These are phyloP conservation scores for Chalciporus piperatus DNA, from an alignment of 768 basidiomycete species.

Conservation along the genomic window DNA sequence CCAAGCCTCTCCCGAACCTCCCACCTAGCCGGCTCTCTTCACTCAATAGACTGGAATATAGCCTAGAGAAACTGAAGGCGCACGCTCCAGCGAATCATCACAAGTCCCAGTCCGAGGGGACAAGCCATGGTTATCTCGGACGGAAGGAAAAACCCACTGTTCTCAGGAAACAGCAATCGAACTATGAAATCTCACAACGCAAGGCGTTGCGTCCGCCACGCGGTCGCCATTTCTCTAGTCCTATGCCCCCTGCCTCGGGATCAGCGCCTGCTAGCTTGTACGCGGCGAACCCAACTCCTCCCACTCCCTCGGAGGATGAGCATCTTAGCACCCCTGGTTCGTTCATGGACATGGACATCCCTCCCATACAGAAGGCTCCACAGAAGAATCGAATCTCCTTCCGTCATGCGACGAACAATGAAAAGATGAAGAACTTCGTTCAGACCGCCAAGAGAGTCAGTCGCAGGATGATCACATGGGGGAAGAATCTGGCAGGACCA, in stretches of 20 bases:
- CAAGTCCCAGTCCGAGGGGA: constrained; percentile 19
- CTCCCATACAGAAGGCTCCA: constrained; percentile 4
- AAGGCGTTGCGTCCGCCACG: neutral
- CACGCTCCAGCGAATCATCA: constrained; percentile 26
- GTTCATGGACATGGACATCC: constrained; percentile 35
- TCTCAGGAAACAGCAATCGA: constrained; percentile 14
- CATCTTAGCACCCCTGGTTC: constrained; percentile 13
- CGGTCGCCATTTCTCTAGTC: constrained; percentile 4
- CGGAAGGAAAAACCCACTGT: constrained; percentile 8
- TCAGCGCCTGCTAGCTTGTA: neutral
- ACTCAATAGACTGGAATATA: constrained; percentile 32
- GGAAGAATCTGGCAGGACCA: constrained; percentile 24
- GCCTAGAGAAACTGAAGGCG: constrained; percentile 32
- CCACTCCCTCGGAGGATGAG: neutral
- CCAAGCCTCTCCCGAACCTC: constrained; percentile 13
- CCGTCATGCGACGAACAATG: constrained; percentile 9
- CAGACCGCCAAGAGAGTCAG: constrained; percentile 26
- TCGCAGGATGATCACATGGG: constrained; percentile 29
- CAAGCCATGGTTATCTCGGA: neutral
- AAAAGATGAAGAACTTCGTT: constrained; percentile 20
- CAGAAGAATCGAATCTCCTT: constrained; percentile 13
- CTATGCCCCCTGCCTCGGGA: constrained; percentile 6
- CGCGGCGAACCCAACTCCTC: neutral
- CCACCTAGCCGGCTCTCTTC: constrained; percentile 26
- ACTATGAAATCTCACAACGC: neutral